Conservation (phyloP, 225 moss, liverwort and hornwort species). For the Lunularia cruciata region DNA sequence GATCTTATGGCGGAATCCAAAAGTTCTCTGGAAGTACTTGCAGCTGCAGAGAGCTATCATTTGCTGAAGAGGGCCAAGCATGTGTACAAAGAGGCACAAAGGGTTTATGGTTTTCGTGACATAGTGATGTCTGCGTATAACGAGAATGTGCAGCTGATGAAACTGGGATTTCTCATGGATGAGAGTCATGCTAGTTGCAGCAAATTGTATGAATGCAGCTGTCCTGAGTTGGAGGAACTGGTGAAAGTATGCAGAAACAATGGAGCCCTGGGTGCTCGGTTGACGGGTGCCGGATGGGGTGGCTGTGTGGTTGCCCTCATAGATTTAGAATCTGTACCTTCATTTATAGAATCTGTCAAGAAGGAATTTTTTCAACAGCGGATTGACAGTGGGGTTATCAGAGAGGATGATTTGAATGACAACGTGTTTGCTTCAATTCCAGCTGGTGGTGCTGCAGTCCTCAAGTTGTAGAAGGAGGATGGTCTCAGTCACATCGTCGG, state of each 20-base stretch:
- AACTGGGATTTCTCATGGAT: slow-evolving; percentile 78
- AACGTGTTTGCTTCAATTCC: slow-evolving; percentile 91
- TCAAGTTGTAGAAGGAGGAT: slow-evolving; percentile 39
- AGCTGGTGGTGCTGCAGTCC: slow-evolving; percentile 71
- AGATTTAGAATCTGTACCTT: slow-evolving; percentile 58
- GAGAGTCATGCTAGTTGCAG: slow-evolving; percentile 95
- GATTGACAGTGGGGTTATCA: slow-evolving; percentile 57
- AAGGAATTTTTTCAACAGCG: slow-evolving; percentile 66
- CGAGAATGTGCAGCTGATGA: slow-evolving; percentile 56
- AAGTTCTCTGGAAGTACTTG: slow-evolving; percentile 74
- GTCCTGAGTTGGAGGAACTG: slow-evolving; percentile 80
- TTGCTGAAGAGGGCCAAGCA: slow-evolving; percentile 89
- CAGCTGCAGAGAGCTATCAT: slow-evolving; percentile 67
- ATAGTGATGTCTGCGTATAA: slow-evolving; percentile 25
- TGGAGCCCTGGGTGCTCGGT: slow-evolving; percentile 77
- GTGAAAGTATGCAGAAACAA: slow-evolving; percentile 63
- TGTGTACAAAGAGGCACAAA: slow-evolving; percentile 73
- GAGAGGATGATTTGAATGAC: slow-evolving; percentile 53
- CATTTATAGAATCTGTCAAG: slow-evolving; percentile 75
- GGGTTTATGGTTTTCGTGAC: slow-evolving; percentile 54
- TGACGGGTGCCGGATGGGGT: slow-evolving; percentile 98
- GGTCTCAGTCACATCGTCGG: too few relatives aligned
- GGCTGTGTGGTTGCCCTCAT: slow-evolving; percentile 91
- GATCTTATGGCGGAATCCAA: slow-evolving; percentile 60
- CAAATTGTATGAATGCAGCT: slow-evolving; percentile 87